Conservation (phyloP, 257 asterid genomes). For the Solanum sejunctum region DNA sequence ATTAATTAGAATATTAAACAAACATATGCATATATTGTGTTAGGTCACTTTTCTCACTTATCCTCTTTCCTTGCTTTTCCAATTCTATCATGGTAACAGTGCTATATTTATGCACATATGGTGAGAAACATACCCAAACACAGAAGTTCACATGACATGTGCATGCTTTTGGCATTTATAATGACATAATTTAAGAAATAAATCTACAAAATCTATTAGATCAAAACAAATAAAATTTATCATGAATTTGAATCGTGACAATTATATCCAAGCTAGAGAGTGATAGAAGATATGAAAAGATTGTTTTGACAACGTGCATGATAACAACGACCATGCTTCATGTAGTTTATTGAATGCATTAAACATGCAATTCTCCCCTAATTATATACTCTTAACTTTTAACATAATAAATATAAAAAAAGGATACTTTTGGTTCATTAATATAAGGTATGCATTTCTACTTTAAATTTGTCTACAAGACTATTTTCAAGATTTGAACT, state of each 20-base stretch:
- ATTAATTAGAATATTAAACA: no score
- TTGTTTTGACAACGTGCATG: background rate
- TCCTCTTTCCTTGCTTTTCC: no score
- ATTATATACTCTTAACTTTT: background rate
- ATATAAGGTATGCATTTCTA: background rate
- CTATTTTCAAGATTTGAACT: background rate
- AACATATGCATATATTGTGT: no score
- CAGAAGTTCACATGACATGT: no score
- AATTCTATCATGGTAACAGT: no score
- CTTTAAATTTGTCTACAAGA: background rate
- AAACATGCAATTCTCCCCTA: background rate
- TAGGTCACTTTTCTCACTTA: no score
- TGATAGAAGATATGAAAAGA: background rate
- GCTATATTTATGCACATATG: no score
- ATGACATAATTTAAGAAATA: background rate
- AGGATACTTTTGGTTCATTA: background rate
- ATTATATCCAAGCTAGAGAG: background rate
- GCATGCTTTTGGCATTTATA: background rate
- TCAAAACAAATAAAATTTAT: background rate
- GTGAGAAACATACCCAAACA: no score
- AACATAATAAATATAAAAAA: background rate
- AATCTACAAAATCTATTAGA: background rate
- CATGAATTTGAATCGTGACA: background rate
- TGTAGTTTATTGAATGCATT: background rate
- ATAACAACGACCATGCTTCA: background rate